Percentiles rank a stretch among this genome's conserved stretches.
These are phyloP conservation scores for Parmelia sp. DNA, from an alignment of 495 filamentous ascomycete species.

Conservation along the genomic window DNA sequence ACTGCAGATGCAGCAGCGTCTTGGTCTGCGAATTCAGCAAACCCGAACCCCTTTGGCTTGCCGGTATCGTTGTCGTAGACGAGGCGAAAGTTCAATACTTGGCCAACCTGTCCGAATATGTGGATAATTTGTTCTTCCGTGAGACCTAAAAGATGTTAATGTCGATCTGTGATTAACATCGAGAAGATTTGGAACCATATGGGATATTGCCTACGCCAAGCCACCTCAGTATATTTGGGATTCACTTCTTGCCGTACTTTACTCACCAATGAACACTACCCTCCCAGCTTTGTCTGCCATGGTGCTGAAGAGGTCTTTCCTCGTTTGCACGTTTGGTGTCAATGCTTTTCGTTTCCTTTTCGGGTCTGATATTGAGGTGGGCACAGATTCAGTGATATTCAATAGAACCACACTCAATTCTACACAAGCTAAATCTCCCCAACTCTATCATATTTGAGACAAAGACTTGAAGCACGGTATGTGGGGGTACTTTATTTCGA, in stretches of 20 bases:
- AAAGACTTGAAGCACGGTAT: too few species aligned
- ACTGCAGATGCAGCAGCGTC: conserved; percentile 93
- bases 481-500: too few species aligned
- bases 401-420: neutral
- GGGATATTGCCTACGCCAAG: conserved; percentile 25
- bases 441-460: neutral
- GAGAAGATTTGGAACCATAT: conserved; percentile 16
- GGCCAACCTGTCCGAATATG: conserved; percentile 79
- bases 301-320: conserved; percentile 18
- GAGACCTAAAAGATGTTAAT: conserved; percentile 50
- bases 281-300: conserved; percentile 53
- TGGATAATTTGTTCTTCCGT: conserved; percentile 92
- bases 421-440: neutral
- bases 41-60: conserved; percentile 91
- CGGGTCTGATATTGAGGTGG: neutral
- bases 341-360: neutral
- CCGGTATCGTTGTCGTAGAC: conserved; percentile 96
- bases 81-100: conserved; percentile 85
- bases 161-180: conserved; percentile 13
- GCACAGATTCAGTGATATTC: neutral
- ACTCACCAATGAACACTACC: conserved; percentile 80
- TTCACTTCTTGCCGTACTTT: conserved; percentile 54
- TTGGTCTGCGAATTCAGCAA: conserved; percentile 84
- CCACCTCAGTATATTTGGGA: conserved; percentile 14
- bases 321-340: neutral